Base-by-base conservation (phyloP, 176 grass and related monocot genomes). In the Triticum urartu region DNA sequence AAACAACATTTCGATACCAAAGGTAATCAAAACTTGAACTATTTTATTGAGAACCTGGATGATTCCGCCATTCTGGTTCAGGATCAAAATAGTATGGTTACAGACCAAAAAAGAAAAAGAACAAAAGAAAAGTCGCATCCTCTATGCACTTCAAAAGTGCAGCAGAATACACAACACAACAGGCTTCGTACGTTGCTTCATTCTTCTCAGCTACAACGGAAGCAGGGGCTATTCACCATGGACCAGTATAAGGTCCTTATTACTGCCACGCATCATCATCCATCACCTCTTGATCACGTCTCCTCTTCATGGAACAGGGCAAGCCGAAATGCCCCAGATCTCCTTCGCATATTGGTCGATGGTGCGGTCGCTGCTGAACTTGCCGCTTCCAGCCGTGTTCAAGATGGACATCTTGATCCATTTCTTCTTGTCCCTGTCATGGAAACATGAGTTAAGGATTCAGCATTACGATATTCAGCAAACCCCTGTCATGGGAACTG, bases 351-450 rank as follows among this genome's bases (percentile, higher is more conserved):
- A 99, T 64, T 99, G 92, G 24, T 85, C 82, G 66, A 99, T 99
- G 12, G 97, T 99, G 20, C 97, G 94, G 67, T 99, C 97, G 5
- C 97, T 99, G 92, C 97, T 99, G 78, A 99, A 99, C 78, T 99
- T 96, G 65, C 97, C 94, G 34, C 94, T 96, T 15, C 94, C 97
- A 60, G 94, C 94, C 18, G 97, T 99, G 92, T 91, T 99, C 83
- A 96, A 68, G 32, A 99, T 96, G 15, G 94, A 99, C 97, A 96
- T 99, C 80, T 96, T 99, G 35, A 70, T 79, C 97, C 97, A 99
- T 82, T 70, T 91, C 73, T 94, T 99, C 81, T 87, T 87, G 79
- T 99, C 94, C 87, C 97, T 99, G 88, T 64, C 56, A 95, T 48
- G 35, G 61, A 81, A 80, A 63, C 77, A 85, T 69, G 63, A 48